phyloP scores from a whole-genome alignment of 768 basidiomycete species.

The Trametes gibbosa region DNA sequence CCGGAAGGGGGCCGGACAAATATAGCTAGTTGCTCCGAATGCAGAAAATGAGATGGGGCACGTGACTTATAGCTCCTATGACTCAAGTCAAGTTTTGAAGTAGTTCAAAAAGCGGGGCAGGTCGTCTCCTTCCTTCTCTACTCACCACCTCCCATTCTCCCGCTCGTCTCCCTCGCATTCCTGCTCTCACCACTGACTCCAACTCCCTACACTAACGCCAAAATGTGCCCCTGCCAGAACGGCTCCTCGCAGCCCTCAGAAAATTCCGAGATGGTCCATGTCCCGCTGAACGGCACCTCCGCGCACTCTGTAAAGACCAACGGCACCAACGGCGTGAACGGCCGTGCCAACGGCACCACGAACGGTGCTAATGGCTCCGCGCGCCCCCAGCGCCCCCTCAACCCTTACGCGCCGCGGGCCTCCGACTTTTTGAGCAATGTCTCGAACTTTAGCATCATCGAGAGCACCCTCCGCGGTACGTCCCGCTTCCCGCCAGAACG shows the following conservation, averaged over 20 bases:
- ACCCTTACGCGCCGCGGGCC: slow-evolving; percentile 89
- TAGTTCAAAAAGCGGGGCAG: slow-evolving; percentile 10
- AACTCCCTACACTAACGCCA: slow-evolving; percentile 7
- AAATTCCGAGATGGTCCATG: slow-evolving; percentile 66
- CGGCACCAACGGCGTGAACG: slow-evolving; percentile 6
- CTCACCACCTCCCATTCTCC: background rate
- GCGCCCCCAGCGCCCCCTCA: slow-evolving; percentile 42
- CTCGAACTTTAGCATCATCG: slow-evolving; percentile 94
- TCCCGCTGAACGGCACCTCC: slow-evolving; percentile 50
- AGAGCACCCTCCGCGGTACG: slow-evolving; percentile 91
- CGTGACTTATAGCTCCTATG: slow-evolving; percentile 15
- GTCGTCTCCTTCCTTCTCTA: background rate
- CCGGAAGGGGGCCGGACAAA: background rate
- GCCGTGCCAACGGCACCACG: slow-evolving; percentile 35
- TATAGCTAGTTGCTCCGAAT: slow-evolving; percentile 4
- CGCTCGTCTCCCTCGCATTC: background rate
- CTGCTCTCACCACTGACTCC: background rate
- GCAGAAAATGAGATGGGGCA: background rate
- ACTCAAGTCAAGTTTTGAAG: slow-evolving; percentile 20
- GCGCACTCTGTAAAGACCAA: slow-evolving; percentile 26
- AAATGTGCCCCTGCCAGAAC: slow-evolving; percentile 66
- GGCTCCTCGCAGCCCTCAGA: slow-evolving; percentile 44
- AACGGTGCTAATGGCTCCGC: slow-evolving; percentile 36
- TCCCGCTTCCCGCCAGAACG: slow-evolving; percentile 14
- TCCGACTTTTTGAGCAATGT: slow-evolving; percentile 91